Evolutionary conservation across 2,329 filamentous ascomycete species (phyloP).

Genomic region (Fusarium coffeatum): DNA sequence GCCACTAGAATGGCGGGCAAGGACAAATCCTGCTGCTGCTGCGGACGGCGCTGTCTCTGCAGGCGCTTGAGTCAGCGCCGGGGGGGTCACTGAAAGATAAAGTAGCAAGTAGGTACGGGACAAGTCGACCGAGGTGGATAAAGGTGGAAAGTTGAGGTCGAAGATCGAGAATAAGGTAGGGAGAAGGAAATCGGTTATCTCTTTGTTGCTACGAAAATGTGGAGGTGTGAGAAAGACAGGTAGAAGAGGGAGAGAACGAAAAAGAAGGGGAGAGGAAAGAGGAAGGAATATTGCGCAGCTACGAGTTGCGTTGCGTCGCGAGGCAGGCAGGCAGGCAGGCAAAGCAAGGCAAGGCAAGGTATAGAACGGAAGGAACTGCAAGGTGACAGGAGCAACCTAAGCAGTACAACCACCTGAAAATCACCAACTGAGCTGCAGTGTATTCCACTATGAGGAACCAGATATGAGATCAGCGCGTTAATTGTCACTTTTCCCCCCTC

Average conservation of each 20-base stretch:
- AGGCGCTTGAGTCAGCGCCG: conserved; percentile 35
- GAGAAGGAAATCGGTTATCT: conserved; percentile 28
- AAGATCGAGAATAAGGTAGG: conserved; percentile 19
- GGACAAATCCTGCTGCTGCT: conserved; percentile 39
- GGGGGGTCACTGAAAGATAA: conserved; percentile 11
- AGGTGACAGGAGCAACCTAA: conserved; percentile 10
- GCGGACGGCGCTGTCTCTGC: conserved; percentile 38
- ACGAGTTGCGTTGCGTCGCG: conserved; percentile 6
- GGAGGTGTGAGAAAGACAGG: conserved; percentile 25
- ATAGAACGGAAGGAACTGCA: conserved; percentile 13
- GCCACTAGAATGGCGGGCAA: conserved; percentile 43
- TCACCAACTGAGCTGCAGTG: conserved; percentile 26
- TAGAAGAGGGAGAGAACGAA: conserved; percentile 30
- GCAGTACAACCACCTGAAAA: conserved; percentile 34
- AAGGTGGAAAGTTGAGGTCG: conserved; percentile 7
- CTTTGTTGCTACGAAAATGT: conserved; percentile 30
- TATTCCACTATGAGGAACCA: conserved; percentile 22
- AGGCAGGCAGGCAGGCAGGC: conserved; percentile 12
- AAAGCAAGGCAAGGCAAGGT: conserved; percentile 8
- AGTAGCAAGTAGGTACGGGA: background rate
- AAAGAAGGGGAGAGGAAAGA: conserved; percentile 35
- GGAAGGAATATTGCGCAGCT: conserved; percentile 23
- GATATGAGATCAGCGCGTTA: conserved; percentile 41
- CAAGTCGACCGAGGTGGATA: conserved; percentile 19
- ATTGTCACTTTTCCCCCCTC: conserved; percentile 7